phyloP scores from a whole-genome alignment of 495 filamentous ascomycete species.

The Choiromyces venosus region DNA sequence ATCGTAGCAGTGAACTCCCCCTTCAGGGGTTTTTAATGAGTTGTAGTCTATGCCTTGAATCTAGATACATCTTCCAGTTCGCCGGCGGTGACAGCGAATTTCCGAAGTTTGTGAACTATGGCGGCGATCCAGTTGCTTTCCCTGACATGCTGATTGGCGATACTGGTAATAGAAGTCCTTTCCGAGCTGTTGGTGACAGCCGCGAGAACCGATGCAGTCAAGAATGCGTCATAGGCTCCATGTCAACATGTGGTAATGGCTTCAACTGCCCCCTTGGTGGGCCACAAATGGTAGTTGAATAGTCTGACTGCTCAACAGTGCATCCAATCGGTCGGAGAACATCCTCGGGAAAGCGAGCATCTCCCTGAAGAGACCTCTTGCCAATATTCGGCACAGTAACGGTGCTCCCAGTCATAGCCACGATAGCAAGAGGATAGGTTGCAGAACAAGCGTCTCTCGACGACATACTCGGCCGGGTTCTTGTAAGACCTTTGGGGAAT shows the following conservation, averaged over 20 bases:
- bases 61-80: conserved; percentile 87
- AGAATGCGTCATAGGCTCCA: conserved; percentile 99
- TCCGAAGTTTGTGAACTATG: conserved; percentile 94
- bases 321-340: conserved; percentile 93
- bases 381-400: conserved; percentile 97
- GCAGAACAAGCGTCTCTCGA: conserved; percentile 98
- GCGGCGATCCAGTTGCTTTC: conserved; percentile 95
- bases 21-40: conserved; percentile 56
- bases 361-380: conserved; percentile 82
- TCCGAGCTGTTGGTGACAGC: conserved; percentile 83
- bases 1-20: conserved; percentile 86
- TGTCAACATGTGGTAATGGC: conserved; percentile 68
- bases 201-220: conserved; percentile 87
- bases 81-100: conserved; percentile 82
- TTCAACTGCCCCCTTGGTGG: conserved; percentile 67
- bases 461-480: conserved; percentile 79
- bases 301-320: conserved; percentile 72
- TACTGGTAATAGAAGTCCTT: conserved; percentile 67
- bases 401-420: conserved; percentile 88
- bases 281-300: conserved; percentile 87
- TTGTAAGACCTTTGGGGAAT: conserved; percentile 80
- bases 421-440: conserved; percentile 91
- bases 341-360: conserved; percentile 90
- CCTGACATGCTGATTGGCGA: conserved; percentile 98
- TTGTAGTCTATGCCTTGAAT: conserved; percentile 63